phyloP scores from a whole-genome alignment of 805 yeast species.

The Candida pini region DNA sequence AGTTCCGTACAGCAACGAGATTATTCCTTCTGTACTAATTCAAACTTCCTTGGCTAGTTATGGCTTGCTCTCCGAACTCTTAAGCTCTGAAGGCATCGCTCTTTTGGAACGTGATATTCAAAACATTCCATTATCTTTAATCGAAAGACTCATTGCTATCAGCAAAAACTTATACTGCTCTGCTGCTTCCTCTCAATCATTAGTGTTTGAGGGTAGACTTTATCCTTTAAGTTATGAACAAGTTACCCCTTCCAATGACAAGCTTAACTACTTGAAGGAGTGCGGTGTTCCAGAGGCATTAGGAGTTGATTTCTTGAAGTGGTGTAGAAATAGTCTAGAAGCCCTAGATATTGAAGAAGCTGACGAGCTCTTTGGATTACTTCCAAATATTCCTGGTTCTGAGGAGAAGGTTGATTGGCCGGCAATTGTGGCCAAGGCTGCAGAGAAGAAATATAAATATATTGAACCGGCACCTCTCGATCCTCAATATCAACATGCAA shows the following conservation, averaged over 20 bases:
- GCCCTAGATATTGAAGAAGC: conserved; percentile 13
- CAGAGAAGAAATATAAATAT: conserved; percentile 13
- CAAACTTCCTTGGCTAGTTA: conserved; percentile 38
- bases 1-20: conserved; percentile 21
- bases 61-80: conserved; percentile 32
- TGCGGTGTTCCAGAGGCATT: conserved; percentile 28
- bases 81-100: conserved; percentile 24
- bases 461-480: conserved; percentile 26
- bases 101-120: conserved; percentile 14
- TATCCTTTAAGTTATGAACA: conserved; percentile 34
- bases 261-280: conserved; percentile 27
- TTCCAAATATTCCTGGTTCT: conserved; percentile 21
- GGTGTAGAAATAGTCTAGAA: conserved; percentile 19
- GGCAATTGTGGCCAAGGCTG: conserved; percentile 12
- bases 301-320: conserved; percentile 24
- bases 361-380: conserved; percentile 25
- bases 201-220: conserved; percentile 30
- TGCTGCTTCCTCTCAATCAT: conserved; percentile 30
- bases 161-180: conserved; percentile 36
- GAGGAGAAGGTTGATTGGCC: conserved; percentile 14
- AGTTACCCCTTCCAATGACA: conserved; percentile 35
- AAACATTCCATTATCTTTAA: conserved; percentile 32
- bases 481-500: conserved; percentile 33
- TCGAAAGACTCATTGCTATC: conserved; percentile 41
- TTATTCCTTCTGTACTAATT: conserved; percentile 23